Percentiles rank a stretch among this genome's conserved stretches.
These are phyloP conservation scores for Ustanciosporium gigantosporum DNA, from an alignment of 1,284 basidiomycete genomes.

Conservation along the genomic window DNA sequence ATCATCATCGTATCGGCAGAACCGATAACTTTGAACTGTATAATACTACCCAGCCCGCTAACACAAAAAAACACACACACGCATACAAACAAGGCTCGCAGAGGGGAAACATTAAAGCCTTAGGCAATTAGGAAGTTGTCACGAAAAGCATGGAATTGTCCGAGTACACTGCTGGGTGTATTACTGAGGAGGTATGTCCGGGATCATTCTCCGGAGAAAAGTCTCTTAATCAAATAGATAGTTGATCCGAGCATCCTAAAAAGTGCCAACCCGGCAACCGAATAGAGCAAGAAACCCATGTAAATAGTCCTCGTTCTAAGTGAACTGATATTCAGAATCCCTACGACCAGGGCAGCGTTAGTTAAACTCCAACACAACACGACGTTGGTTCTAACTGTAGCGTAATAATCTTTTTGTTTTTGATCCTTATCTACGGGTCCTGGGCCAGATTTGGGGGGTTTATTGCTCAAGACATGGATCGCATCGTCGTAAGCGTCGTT, in stretches of 20 bases:
- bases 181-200: no score
- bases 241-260: constrained; percentile 48
- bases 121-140: no score
- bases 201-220: constrained; percentile 51
- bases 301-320: constrained; percentile 39
- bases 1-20: no score
- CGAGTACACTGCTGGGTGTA: no score
- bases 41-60: no score
- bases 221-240: constrained; percentile 44
- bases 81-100: no score
- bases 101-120: no score
- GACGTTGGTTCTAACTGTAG: constrained; percentile 84
- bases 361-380: constrained; percentile 73
- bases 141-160: no score
- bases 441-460: constrained; percentile 27
- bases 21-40: no score
- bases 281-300: constrained; percentile 57
- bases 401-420: constrained; percentile 59
- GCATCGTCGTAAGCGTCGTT: constrained; percentile 59
- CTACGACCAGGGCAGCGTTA: constrained; percentile 55
- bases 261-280: constrained; percentile 47
- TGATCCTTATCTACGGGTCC: constrained; percentile 40
- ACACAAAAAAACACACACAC: no score
- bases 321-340: constrained; percentile 50
- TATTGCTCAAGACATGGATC: constrained; percentile 51